These are phyloP conservation scores for Asterella californica DNA, from an alignment of 225 moss, liverwort and hornwort genomes.

Conservation along the genomic window DNA sequence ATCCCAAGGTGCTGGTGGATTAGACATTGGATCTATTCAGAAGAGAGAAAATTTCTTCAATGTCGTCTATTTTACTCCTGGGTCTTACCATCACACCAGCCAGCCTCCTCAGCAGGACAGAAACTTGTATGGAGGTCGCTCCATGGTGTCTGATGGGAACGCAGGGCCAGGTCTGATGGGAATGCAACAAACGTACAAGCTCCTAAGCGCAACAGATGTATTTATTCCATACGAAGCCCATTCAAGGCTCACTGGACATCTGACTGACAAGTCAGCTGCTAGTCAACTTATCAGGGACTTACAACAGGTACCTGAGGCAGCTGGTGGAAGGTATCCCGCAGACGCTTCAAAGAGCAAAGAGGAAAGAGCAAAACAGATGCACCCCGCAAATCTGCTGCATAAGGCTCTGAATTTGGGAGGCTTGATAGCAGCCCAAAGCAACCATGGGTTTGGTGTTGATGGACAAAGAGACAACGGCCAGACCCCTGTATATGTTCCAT, in stretches of 20 bases:
- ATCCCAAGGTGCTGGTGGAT: conserved; percentile 15
- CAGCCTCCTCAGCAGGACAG: conserved; percentile 20
- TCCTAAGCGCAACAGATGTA: conserved; percentile 2
- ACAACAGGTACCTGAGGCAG: conserved; percentile 11
- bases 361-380: conserved; percentile 19
- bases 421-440: conserved; percentile 17
- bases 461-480: not conserved
- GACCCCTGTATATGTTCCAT: not conserved
- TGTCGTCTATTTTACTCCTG: conserved; percentile 8
- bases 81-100: conserved; percentile 10
- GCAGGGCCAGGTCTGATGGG: conserved; percentile 17
- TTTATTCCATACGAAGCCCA: not conserved
- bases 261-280: not conserved
- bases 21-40: conserved; percentile 17
- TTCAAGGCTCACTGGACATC: conserved; percentile 7
- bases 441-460: conserved; percentile 17
- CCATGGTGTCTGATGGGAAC: conserved; percentile 4
- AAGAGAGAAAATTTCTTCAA: conserved; percentile 7
- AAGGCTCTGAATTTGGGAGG: conserved; percentile 9
- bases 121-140: conserved; percentile 18
- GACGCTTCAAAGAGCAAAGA: not conserved
- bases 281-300: not conserved
- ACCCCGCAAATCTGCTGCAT: conserved; percentile 8
- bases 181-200: conserved; percentile 17
- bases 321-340: not conserved